phyloP scores from a whole-genome alignment of 768 basidiomycete species.

The Lactarius pseudohatsudake region DNA sequence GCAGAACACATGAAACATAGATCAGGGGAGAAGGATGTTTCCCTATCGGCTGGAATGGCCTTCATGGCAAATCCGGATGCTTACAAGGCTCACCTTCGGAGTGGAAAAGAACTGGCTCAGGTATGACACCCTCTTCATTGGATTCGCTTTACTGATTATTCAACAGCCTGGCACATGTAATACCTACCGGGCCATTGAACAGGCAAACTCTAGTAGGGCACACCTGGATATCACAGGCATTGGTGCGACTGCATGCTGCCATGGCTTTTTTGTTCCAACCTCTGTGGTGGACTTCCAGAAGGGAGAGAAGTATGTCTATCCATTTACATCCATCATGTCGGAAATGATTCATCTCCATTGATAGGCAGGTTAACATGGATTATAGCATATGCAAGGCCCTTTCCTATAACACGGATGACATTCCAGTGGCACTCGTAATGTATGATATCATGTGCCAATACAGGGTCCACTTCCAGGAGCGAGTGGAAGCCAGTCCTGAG shows the following conservation, averaged over 20 bases:
- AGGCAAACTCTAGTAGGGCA: too few species aligned
- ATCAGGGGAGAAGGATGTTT: too few species aligned
- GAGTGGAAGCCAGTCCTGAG: not conserved
- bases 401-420: not conserved
- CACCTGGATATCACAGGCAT: too few species aligned
- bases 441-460: not conserved
- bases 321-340: too few species aligned
- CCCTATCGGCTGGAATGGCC: too few species aligned
- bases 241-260: too few species aligned
- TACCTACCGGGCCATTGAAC: not conserved
- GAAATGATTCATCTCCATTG: too few species aligned
- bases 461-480: not conserved
- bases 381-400: not conserved
- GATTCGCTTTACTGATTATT: not conserved
- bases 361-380: not conserved
- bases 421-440: not conserved
- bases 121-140: too few species aligned
- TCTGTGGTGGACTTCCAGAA: not conserved
- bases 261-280: not conserved
- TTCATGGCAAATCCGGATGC: too few species aligned
- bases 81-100: too few species aligned
- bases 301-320: not conserved
- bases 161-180: not conserved
- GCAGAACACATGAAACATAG: too few species aligned
- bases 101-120: too few species aligned